Evolutionary conservation across 164 flowering plant genomes (phyloP), one percentile per base, ranked within the genome.

Genomic region (Nelumbo lutea): DNA sequence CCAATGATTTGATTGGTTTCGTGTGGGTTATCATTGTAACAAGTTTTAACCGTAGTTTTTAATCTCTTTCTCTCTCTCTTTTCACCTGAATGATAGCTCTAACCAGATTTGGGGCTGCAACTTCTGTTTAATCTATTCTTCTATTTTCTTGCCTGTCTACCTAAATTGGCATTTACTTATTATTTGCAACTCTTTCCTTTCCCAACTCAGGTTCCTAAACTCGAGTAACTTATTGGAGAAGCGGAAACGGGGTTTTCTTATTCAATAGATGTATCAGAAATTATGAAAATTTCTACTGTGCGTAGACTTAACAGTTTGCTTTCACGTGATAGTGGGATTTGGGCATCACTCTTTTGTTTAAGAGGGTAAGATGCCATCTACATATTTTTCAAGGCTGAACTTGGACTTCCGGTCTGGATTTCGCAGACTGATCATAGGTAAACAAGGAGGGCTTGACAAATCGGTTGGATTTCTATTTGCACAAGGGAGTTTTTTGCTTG

Each of bases 341-440:
- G 50, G 68, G 70, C 15, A 9, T 57, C 44, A 6, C 69, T 76
- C 50, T 77, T 83, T 68, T 77, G 61, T 59, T 68, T 86, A 66
- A 78, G 78, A 70, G 79, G 75, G 52, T 82, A 86, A 90, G 76
- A 93, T 93, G 98, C 87, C 90, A 52, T 76, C 85, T 45, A 53
- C 69, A 43, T 77, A 77, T 78, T 78, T 87, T 52, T 76, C 89
- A 9, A 83, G 79, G 67, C 59, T 91, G 9, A 80, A 82, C 68
- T 61, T 66, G 71, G 86, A 83, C 2, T 65, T 78, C 9, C 75
- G 76, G 73, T 76, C 75, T 63, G 85, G 79, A 51, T 46, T 76
- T 59, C 68, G 69, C 63, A 79, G 70, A 73, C 78, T 80, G 1
- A 5, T 79, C 40, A 68, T 43, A 8, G 87, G 83, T 52, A 55